Base-by-base conservation (phyloP, 768 basidiomycete genomes). In the Panaeolus cyanescens region DNA sequence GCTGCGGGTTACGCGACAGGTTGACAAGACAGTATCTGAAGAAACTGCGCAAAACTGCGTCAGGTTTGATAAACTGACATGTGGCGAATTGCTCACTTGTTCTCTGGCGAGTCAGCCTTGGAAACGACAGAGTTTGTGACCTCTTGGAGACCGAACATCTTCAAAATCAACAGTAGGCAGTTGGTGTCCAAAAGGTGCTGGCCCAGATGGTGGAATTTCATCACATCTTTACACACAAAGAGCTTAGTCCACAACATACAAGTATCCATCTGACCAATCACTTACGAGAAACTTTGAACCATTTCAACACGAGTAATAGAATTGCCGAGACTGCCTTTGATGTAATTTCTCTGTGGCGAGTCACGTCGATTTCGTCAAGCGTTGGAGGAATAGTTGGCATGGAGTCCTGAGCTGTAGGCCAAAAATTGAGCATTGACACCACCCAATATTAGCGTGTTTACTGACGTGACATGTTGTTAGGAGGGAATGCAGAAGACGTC, bases 171-270 rank as follows among this genome's bases (percentile, higher is more conserved):
- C 31, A 99, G 78, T 12, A 98, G 76, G 71, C 95, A 96, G 68
- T 99, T 99, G 22, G 95, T 96, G 67, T 99, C 96, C 42, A 99
- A 86, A 7, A 99, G 79, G 32, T 94, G 85, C 73, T 96, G 95
- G n/a, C 95, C 95, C 22, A 99, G 82, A 73, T 98, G 95, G 74
- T 99, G 96, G 71, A 97, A 98, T 72, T 99, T 99, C 92, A 99
- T 96, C 19, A 91, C 88, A 76, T 99, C 96, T 99, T 59, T 36
- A 34, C 55, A 28, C 22, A 42, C 9, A 34, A 54, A 37, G 13
- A 32, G 30, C 12, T n/a, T 37, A 53, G 45, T 32, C 6, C 32
- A 55, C n/a, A 12, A 1, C 0, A 42, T 17, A 20, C n/a, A 39
- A 19, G 1, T 17, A 20, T 20, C 17, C 55, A 20, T 20, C 17